phyloP scores from a whole-genome alignment of 768 basidiomycete genomes.

The Tylopilus cervinicoccineus region DNA sequence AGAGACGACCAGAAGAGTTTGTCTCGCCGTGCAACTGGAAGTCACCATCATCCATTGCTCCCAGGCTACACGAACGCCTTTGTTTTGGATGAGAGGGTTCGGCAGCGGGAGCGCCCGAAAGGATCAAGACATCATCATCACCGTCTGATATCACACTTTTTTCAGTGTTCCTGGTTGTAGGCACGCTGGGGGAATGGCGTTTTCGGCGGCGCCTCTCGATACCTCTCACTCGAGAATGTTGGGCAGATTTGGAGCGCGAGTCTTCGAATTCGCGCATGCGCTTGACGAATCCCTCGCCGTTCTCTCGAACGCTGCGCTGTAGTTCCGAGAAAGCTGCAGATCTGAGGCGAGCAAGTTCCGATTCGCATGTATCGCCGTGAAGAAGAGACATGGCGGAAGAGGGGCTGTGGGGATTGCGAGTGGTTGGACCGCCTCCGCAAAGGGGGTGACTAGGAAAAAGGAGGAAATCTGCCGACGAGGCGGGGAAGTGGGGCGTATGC shows the following conservation, averaged over 20 bases:
- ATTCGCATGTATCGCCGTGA: conserved; percentile 21
- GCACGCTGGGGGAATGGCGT: conserved; percentile 29
- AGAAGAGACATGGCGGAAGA: conserved; percentile 19
- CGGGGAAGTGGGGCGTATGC: conserved; percentile 38
- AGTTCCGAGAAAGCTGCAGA: conserved; percentile 66
- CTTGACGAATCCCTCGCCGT: conserved; percentile 62
- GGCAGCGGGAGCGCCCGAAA: conserved; percentile 28
- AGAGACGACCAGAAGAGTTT: conserved; percentile 18
- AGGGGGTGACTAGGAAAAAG: conserved; percentile 34
- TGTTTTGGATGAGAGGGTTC: conserved; percentile 25
- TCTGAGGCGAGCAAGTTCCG: conserved; percentile 44
- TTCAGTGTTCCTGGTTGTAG: conserved; percentile 9
- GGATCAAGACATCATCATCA: conserved; percentile 58
- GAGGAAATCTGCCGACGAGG: conserved; percentile 48
- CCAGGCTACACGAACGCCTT: conserved; percentile 44
- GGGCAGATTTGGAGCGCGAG: conserved; percentile 40
- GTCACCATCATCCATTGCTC: conserved; percentile 39
- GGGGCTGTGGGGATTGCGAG: conserved; percentile 17
- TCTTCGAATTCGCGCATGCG: conserved; percentile 74
- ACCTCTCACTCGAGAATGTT: conserved; percentile 37
- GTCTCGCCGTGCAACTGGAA: conserved; percentile 13
- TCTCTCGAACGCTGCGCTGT: conserved; percentile 56
- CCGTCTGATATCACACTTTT: conserved; percentile 30
- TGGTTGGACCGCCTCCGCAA: conserved; percentile 1
- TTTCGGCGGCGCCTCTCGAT: conserved; percentile 42